Evolutionary conservation across 495 filamentous ascomycete genomes (phyloP), one percentile per base, ranked within the genome.

Genomic region (Choiromyces venosus): DNA sequence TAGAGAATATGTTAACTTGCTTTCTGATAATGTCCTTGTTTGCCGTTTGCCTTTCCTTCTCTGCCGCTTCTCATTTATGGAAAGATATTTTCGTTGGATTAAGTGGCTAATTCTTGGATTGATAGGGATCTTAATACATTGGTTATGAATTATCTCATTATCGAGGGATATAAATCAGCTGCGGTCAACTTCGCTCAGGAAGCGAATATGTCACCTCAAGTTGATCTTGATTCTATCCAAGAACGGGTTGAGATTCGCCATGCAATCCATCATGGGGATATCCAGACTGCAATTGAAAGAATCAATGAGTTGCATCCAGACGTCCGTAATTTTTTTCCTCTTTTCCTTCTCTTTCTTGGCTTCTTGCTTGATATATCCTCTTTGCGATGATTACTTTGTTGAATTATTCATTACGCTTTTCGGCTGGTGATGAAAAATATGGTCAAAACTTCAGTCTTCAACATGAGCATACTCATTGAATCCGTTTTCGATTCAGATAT

Each of bases 311-410:
- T 95, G 69, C 91, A 96, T 74, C 92, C 93, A 81, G 89, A 93
- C 87, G 95, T 97, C 89, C 84, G 93, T 82, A 25, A 76, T 66
- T 46, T 44, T 68, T 46, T 69, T 71, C 37, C n/a, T n/a, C n/a
- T n/a, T n/a, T n/a, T 68, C 67, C 66, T 40, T 74, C 69, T 40
- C 37, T 75, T 35, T 68, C 37, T 44, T 78, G 25, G 65, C 61
- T 69, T 77, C 73, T 87, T 88, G 88, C 89, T 85, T 94, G 93
- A 94, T 97, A 98, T 96, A 96, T 85, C 92, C 82, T 86, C 88
- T 92, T 93, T 93, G 96, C 95, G 97, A 98, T 94, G 96, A 99
- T 94, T 94, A 98, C 94, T 93, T 94, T 91, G n/a, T 93, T 98
- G 86, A 85, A 33, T 61, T 0, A 4, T 12, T 33, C 4, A 33